A percentile compares a stretch with the other conserved stretches of the same genome.
These are phyloP conservation scores for Penicillium roqueforti DNA, from an alignment of 495 filamentous ascomycete species.

Conservation along the genomic window DNA sequence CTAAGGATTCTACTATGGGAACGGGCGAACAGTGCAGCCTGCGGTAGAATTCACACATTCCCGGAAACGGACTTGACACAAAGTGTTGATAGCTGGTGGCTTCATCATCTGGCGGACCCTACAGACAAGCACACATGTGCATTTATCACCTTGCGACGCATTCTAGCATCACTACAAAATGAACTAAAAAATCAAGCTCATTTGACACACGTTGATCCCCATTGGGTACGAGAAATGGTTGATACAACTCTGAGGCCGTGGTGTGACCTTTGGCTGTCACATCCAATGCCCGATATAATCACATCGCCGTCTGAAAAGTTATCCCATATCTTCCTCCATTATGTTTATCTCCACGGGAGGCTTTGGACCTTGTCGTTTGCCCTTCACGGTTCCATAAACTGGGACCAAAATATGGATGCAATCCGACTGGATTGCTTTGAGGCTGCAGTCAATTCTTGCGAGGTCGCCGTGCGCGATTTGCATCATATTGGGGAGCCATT, in stretches of 20 bases:
- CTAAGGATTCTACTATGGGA: slow-evolving; percentile 28
- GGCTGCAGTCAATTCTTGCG: slow-evolving; percentile 31
- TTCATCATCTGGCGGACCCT: slow-evolving; percentile 21
- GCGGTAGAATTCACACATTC: slow-evolving; percentile 21
- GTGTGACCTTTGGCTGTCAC: slow-evolving; percentile 18
- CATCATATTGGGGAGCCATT: slow-evolving; percentile 21
- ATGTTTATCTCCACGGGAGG: slow-evolving; percentile 26
- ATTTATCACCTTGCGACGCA: slow-evolving; percentile 20
- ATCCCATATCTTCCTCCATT: slow-evolving; percentile 18
- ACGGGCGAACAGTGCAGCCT: slow-evolving; percentile 27
- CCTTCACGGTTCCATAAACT: slow-evolving; percentile 11
- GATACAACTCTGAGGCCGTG: slow-evolving; percentile 18
- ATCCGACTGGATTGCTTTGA: slow-evolving; percentile 42
- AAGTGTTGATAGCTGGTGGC: slow-evolving; percentile 24
- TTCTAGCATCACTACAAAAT: slow-evolving; percentile 14
- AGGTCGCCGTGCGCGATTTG: slow-evolving; percentile 24
- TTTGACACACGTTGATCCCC: slow-evolving; percentile 8
- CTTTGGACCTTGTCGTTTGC: slow-evolving; percentile 29
- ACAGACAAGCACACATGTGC: slow-evolving; percentile 29
- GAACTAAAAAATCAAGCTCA: slow-evolving; percentile 10
- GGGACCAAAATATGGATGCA: slow-evolving; percentile 30
- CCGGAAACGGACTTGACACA: slow-evolving; percentile 24
- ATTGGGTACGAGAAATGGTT: slow-evolving; percentile 24
- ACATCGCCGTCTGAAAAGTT: slow-evolving; percentile 13
- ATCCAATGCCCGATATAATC: neutral